Base-by-base conservation (phyloP, 129 eudicot species). In the Helianthus tuberosus region DNA sequence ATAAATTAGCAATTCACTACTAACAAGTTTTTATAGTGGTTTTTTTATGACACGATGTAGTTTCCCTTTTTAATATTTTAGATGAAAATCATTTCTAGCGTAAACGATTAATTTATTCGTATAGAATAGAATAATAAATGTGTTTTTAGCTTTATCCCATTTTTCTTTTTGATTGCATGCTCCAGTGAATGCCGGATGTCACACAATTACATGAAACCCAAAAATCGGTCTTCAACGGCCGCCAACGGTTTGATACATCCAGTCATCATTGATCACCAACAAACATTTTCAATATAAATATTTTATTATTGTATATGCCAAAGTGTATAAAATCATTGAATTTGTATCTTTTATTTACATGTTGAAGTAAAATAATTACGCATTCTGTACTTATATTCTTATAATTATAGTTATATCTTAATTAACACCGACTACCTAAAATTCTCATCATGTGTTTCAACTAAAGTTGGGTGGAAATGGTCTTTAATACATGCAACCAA, bases 241-340 rank as follows among this genome's bases (percentile, higher is more conserved):
- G 39, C 64, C 64, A 35, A 53, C 38, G 23, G 13, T 71, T 71
- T 52, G 50, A 16, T 35, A 11, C 15, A 14, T 68, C 23, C 58
- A 27, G 48, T 11, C 25, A 48, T 68, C 39, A 48, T 68, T 11
- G 20, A 39, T 69, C 29, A 50, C 74, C 23, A 36, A 62, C 67
- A 14, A 32, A 32, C 12, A 62, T 35, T 62, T 36, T 13, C 5
- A 1, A 58, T 62, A 5, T 13, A 14, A 50, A 27, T 6, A 39
- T 39, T 39, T 39, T 41, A 41, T 41, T 69, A 69, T 69, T 69
- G 36, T 52, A 36, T 51, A 51, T 53, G 20, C 50, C 20, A 70
- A 50, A 69, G 36, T 68, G 61, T 29, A 70, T 35, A 38, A 50
- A 69, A 69, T 50, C 29, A 53, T 52, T 70, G 29, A 17, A 36